Evolutionary conservation across 78 protist genomes (phyloP).

Genomic region (Chrysochromulina parva): DNA sequence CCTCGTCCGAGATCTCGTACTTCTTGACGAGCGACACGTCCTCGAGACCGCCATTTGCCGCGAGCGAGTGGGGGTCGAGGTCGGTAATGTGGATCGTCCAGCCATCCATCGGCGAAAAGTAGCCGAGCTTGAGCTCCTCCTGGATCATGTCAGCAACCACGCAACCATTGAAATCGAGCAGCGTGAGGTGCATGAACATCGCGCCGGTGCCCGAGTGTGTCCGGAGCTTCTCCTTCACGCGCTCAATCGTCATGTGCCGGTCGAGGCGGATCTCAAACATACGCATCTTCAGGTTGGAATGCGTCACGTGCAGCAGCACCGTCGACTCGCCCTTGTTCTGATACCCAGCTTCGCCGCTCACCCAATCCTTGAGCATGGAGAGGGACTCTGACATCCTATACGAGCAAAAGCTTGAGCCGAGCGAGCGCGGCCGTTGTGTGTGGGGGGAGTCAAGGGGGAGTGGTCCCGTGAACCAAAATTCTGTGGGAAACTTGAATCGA

Average conservation of each 20-base stretch:
- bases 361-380: too few relatives aligned
- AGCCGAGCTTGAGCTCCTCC: constrained; percentile 35
- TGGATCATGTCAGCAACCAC: background rate
- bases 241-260: constrained; percentile 42
- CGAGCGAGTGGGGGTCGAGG: constrained; percentile 69
- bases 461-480: too few relatives aligned
- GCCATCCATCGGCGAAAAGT: constrained; percentile 51
- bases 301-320: constrained; percentile 19
- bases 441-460: too few relatives aligned
- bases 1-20: constrained; percentile 79
- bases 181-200: background rate
- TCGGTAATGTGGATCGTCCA: constrained; percentile 17
- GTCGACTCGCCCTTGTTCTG: background rate
- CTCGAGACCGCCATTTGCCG: constrained; percentile 37
- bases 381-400: too few relatives aligned
- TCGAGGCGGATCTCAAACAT: constrained; percentile 41
- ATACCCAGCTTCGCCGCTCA: too few relatives aligned
- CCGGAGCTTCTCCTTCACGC: constrained; percentile 66
- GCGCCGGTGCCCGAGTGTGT: background rate
- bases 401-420: too few relatives aligned
- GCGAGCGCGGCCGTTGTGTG: too few relatives aligned
- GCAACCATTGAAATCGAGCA: background rate
- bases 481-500: too few relatives aligned
- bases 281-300: constrained; percentile 3
- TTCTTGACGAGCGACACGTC: constrained; percentile 58